Evolutionary conservation across 192 early-diverging fungal genomes (phyloP), one percentile per base, ranked within the genome.

Genomic region (Coemansia sp.): DNA sequence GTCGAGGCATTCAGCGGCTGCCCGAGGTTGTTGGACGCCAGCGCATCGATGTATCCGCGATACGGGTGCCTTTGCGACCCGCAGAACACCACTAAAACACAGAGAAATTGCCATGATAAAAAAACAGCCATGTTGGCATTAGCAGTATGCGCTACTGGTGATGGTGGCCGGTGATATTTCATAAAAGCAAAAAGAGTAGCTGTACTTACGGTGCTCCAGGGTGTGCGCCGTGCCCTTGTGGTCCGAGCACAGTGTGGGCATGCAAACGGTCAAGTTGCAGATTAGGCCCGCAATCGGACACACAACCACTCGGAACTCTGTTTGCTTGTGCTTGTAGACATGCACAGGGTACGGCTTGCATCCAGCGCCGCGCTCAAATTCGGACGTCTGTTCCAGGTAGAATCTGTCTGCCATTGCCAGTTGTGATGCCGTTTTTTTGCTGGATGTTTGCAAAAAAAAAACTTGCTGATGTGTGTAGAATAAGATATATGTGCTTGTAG

Each of bases 191-290:
- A 28, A 28, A 28, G 22, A 28, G 45, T 51, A 8, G 14, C 9
- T 59, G 36, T 65, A 76, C 79, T 73, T 83, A 85, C 86, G 62
- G 73, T 88, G 87, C 57, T 95, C 94, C 4, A 96, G 86, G 18
- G 93, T 93, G 70, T 96, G 94, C 4, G 94, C 87, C 14, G 91
- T 86, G 53, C 94, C 94, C 51, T 86, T 81, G 73, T 92, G 87
- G 81, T 91, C 87, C 35, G 78, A 71, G 41, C 86, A 82, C 15
- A 87, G 73, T 0, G 94, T 96, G 20, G 94, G 92, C 34, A 96
- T 82, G 41, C 93, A 86, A 63, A 94, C 83, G 22, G 86, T 79
- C 28, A 86, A 65, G 2, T 87, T 84, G 55, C 84, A 86, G 62
- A 91, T 79, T 5, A 93, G 93, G 5, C 92, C 92, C 20, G 87